Base-by-base conservation (phyloP, 257 asterid species). In the Nicotiana knightiana region DNA sequence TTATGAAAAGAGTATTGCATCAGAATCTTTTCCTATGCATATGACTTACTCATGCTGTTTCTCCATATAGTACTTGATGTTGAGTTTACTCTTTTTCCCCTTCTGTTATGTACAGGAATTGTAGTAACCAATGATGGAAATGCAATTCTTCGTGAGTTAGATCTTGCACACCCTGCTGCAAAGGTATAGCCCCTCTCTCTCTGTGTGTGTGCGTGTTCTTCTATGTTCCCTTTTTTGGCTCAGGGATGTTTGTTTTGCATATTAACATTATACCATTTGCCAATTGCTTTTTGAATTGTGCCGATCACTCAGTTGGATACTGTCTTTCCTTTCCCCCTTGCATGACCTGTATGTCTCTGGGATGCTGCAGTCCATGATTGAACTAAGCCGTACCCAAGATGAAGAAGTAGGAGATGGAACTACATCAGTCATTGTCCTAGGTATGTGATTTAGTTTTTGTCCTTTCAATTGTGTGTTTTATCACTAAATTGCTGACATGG, bases 361-460 rank as follows among this genome's bases (percentile, higher is more conserved):
- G 35, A n/a, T 90, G 85, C 62, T 85, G 85, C 92, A 96, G 99
- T 94, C 99, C 35, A 96, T 94, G 99, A 96, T 96, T 78, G 99
- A 96, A 87, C 97, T 94, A 61, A 96, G 99, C 87, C 95, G 98
- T 21, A 96, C 99, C 66, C 99, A 96, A 88, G 99, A 96, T 82
- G 99, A 96, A 86, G 99, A 96, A 86, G 99, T 96, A 2, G 99
- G 99, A 83, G 99, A 96, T 85, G 99, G 99, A 85, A 96, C 99
- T 12, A 96, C 99, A 80, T 94, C 99, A 73, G 99, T 96, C 84
- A 96, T 94, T 79, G 94, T 96, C 79, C 98, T 94, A 51, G 98
- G 99, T 96, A 92, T 85, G 91, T 76, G 37, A 21, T 80, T 43
- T 43, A 43, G 48, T 67, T 78, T 13, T 67, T 65, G 83, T 18